phyloP scores from a whole-genome alignment of 257 asterid genomes.

The Leptodermis oblonga region DNA sequence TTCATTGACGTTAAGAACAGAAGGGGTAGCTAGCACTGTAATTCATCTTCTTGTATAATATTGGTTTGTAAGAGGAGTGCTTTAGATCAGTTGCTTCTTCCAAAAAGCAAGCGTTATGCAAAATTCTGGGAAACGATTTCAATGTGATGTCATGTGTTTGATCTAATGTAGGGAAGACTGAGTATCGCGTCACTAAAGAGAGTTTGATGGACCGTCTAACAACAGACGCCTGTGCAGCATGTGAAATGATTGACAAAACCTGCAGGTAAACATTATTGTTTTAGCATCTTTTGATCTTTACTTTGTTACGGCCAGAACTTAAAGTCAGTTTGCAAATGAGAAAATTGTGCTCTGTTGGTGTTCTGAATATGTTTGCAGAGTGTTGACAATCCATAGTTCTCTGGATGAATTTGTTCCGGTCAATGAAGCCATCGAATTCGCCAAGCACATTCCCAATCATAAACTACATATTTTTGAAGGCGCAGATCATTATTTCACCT shows the following conservation, averaged over 20 bases:
- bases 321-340: background rate
- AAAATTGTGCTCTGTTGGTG: background rate
- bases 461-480: slow-evolving; percentile 55
- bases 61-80: background rate
- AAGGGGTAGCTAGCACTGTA: slow-evolving; percentile 42
- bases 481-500: slow-evolving; percentile 83
- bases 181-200: slow-evolving; percentile 67
- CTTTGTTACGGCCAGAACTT: background rate
- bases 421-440: slow-evolving; percentile 63
- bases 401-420: slow-evolving; percentile 68
- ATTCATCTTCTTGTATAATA: background rate
- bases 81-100: background rate
- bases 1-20: slow-evolving; percentile 64
- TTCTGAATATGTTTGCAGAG: slow-evolving; percentile 38
- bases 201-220: slow-evolving; percentile 73
- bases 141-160: background rate
- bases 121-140: slow-evolving; percentile 5
- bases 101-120: background rate
- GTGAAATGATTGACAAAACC: slow-evolving; percentile 43
- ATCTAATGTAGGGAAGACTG: slow-evolving; percentile 43
- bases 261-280: slow-evolving; percentile 51
- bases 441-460: slow-evolving; percentile 45
- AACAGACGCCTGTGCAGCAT: slow-evolving; percentile 58
- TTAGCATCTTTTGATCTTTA: too few relatives aligned
- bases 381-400: slow-evolving; percentile 69